Conservation (phyloP, 345 rosid genomes). For the Pelargonium nanum region DNA sequence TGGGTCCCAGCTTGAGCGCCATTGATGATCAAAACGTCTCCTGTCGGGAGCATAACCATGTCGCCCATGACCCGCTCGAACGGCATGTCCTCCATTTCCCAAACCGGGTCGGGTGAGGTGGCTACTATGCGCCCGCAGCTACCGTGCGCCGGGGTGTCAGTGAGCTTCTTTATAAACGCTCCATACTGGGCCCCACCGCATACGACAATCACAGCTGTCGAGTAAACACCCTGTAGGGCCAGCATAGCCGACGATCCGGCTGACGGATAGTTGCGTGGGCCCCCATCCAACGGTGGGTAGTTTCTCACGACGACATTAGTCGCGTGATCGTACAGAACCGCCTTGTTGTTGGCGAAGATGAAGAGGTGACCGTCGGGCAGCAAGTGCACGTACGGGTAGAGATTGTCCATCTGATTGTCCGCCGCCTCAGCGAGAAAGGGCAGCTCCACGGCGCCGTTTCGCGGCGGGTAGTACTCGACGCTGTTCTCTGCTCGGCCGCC, state of each 20-base stretch:
- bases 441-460: constrained; percentile 49
- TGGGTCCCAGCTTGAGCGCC: constrained; percentile 80
- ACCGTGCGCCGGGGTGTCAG: constrained; percentile 42
- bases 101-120: constrained; percentile 32
- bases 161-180: constrained; percentile 41
- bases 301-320: constrained; percentile 28
- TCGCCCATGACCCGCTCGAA: constrained; percentile 89
- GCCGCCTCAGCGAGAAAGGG: constrained; percentile 57
- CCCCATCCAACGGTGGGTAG: constrained; percentile 68
- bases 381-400: constrained; percentile 82
- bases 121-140: constrained; percentile 60
- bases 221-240: constrained; percentile 37
- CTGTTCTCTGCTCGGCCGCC: constrained; percentile 56
- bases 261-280: constrained; percentile 76
- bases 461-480: constrained; percentile 55
- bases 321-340: constrained; percentile 55
- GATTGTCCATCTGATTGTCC: constrained; percentile 78
- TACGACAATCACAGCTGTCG: constrained; percentile 48
- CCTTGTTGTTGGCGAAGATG: constrained; percentile 68
- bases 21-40: constrained; percentile 59
- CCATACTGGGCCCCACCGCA: constrained; percentile 86
- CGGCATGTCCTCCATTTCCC: constrained; percentile 84
- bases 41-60: constrained; percentile 78
- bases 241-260: constrained; percentile 82
- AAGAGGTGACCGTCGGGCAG: constrained; percentile 78